Evolutionary conservation across 768 basidiomycete genomes (phyloP).

Genomic region (Leccinum incarnatum): DNA sequence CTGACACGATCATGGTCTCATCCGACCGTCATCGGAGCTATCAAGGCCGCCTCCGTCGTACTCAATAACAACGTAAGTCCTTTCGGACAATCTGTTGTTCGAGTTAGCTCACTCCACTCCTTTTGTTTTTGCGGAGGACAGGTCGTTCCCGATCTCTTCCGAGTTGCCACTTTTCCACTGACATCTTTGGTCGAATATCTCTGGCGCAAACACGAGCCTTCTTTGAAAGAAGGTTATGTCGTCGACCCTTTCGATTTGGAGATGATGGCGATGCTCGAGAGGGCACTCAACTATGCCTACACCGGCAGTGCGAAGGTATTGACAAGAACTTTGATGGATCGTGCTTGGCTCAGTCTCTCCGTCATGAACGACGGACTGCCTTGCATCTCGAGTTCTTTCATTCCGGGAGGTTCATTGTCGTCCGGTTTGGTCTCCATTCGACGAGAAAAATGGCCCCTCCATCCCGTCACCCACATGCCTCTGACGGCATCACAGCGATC

Average conservation of each 20-base stretch:
- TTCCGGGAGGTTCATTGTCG: background rate
- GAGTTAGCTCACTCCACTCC: too few species aligned
- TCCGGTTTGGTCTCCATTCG: background rate
- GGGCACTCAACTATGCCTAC: conserved; percentile 2
- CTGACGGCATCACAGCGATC: background rate
- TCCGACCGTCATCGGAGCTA: background rate
- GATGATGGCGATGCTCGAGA: background rate
- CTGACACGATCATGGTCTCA: background rate
- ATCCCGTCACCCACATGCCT: background rate
- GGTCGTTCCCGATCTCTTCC: background rate
- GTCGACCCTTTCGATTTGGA: background rate
- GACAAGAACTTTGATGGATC: conserved; percentile 1
- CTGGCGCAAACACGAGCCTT: background rate
- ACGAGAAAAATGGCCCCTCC: background rate
- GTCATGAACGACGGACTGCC: conserved; percentile 4
- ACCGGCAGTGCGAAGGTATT: background rate
- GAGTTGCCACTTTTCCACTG: background rate
- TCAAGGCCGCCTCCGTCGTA: background rate
- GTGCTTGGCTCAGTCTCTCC: background rate
- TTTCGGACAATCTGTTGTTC: too few species aligned
- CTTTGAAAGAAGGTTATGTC: background rate
- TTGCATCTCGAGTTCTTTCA: background rate
- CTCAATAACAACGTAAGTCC: background rate
- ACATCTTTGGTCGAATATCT: background rate
- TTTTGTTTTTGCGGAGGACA: background rate